Evolutionary conservation across 2,329 filamentous ascomycete species (phyloP).

Genomic region (Exophiala aquamarina): DNA sequence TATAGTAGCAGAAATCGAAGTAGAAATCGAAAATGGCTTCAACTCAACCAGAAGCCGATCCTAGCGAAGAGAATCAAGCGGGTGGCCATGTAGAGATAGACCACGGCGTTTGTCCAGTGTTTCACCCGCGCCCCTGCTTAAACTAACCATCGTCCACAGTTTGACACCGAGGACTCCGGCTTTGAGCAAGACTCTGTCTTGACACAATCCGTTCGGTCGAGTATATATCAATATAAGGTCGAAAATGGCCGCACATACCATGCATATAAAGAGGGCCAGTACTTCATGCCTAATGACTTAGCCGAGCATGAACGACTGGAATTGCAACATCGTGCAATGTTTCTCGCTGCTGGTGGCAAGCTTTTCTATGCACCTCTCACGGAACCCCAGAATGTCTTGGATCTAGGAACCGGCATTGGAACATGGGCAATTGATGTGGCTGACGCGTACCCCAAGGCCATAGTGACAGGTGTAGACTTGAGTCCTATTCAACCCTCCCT

Average conservation of each 20-base stretch:
- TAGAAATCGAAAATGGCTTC: too few relatives aligned
- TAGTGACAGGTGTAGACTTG: constrained; percentile 23
- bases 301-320: constrained; percentile 43
- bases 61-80: too few relatives aligned
- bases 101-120: too few relatives aligned
- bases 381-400: constrained; percentile 18
- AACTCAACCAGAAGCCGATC: too few relatives aligned
- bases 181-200: constrained; percentile 2
- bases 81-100: too few relatives aligned
- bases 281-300: constrained; percentile 43
- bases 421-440: constrained; percentile 26
- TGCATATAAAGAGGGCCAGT: constrained; percentile 42
- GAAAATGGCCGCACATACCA: constrained; percentile 46
- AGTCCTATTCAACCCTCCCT: constrained; percentile 20
- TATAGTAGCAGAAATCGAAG: too few relatives aligned
- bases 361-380: constrained; percentile 25
- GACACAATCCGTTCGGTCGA: constrained; percentile 30
- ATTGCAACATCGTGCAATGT: constrained; percentile 35
- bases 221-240: constrained; percentile 33
- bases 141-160: constrained; percentile 5
- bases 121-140: neutral
- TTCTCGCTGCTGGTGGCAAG: constrained; percentile 11
- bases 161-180: constrained; percentile 11
- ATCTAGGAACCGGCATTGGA: constrained; percentile 24
- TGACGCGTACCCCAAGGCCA: constrained; percentile 26